Evolutionary conservation across 345 rosid genomes (phyloP).

Genomic region (Brassica carinata): DNA sequence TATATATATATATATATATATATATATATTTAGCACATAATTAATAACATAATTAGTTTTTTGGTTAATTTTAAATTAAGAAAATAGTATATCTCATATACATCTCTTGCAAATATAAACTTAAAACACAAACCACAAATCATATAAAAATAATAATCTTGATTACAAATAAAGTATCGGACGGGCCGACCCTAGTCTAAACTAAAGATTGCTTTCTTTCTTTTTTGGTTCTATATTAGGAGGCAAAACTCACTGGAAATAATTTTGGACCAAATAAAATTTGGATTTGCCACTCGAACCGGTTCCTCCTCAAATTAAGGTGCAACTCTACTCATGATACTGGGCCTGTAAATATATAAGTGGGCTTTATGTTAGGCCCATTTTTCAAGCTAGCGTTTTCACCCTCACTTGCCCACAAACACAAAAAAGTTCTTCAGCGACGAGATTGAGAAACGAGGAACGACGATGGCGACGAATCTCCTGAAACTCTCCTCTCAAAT

Average conservation of each 20-base stretch:
- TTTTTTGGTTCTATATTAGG: not conserved
- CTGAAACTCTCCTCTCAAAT: constrained; percentile 61
- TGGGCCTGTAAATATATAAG: not conserved
- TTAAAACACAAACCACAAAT: too few species aligned
- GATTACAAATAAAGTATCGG: too few species aligned
- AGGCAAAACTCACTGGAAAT: not conserved
- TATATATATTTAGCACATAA: too few species aligned
- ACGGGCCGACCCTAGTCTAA: too few species aligned
- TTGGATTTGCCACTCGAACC: not conserved
- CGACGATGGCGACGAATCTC: constrained; percentile 56
- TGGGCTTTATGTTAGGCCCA: constrained; percentile 26
- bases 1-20: too few species aligned
- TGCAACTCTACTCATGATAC: too few species aligned
- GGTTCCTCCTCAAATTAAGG: constrained; percentile 7
- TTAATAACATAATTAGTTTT: too few species aligned
- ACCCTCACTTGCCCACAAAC: not conserved
- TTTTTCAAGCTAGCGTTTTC: not conserved
- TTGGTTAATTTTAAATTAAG: too few species aligned
- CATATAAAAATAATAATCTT: too few species aligned
- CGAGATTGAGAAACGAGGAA: constrained; percentile 20
- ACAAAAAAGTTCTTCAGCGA: not conserved
- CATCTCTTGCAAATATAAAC: too few species aligned
- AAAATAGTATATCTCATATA: too few species aligned
- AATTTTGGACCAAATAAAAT: not conserved
- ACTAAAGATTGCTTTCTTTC: too few species aligned